Conservation (phyloP, 2,329 filamentous ascomycete genomes). For the Aspergillus udagawae region DNA sequence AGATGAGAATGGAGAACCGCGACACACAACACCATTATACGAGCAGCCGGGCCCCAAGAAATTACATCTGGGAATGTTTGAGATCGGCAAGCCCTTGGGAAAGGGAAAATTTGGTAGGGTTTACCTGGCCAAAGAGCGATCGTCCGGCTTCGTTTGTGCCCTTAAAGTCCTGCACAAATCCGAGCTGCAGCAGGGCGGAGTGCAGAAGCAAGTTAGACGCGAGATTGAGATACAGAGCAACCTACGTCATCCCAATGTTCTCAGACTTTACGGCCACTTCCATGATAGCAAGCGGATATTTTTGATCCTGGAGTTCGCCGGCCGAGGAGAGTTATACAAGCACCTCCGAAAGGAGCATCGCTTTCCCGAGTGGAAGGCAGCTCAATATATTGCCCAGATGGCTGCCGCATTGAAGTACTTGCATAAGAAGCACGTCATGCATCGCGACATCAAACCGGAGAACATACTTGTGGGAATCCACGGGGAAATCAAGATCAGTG, state of each 20-base stretch:
- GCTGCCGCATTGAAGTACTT: conserved; percentile 84
- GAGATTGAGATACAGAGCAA: conserved; percentile 91
- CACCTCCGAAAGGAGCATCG: conserved; percentile 72
- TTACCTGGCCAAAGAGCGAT: conserved; percentile 76
- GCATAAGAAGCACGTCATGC: conserved; percentile 96
- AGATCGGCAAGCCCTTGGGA: conserved; percentile 79
- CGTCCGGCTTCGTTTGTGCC: conserved; percentile 76
- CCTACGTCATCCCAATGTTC: conserved; percentile 78
- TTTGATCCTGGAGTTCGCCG: conserved; percentile 81
- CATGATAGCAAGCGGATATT: conserved; percentile 86
- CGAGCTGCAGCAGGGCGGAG: conserved; percentile 72
- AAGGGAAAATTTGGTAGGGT: conserved; percentile 87
- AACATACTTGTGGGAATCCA: conserved; percentile 96
- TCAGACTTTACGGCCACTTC: conserved; percentile 81
- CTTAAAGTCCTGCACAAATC: conserved; percentile 83
- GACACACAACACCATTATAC: conserved; percentile 44
- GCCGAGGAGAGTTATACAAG: conserved; percentile 84
- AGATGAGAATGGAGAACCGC: conserved; percentile 46
- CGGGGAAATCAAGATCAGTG: conserved; percentile 96
- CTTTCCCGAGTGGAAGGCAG: conserved; percentile 82
- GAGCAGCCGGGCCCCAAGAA: conserved; percentile 56
- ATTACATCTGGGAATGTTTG: conserved; percentile 90
- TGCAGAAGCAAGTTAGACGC: conserved; percentile 81
- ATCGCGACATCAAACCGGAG: conserved; percentile 95
- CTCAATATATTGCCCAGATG: conserved; percentile 86